Evolutionary conservation across 2,329 filamentous ascomycete genomes (phyloP), one percentile per base, ranked within the genome.

Genomic region (Cercospora janseana): DNA sequence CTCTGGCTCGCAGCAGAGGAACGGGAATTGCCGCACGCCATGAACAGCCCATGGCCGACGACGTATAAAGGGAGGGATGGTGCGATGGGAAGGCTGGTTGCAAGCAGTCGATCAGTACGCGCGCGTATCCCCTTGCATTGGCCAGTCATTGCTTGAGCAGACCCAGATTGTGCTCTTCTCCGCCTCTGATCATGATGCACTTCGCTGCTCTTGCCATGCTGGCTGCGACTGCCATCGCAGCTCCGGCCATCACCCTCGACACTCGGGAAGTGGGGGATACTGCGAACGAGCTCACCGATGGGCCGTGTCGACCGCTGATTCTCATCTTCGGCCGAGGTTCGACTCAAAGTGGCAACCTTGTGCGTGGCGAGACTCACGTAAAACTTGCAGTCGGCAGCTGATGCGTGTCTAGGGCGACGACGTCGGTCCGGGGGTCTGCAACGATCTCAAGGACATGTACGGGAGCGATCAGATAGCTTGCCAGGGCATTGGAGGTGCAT

Each of bases 241-340:
- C 42, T 34, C 42, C 42, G 4, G 34, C 42, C 10, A 29, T 21
- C 16, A 34, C 34, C 18, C 42, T 45, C 13, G 42, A 45, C 28
- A 20, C 42, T 32, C 42, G 42, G 2, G 28, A 45, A 20, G 34
- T 38, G 4, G 42, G 42, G 12, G 28, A 35, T 20, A 50, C 38
- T 23, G 31, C 40, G 18, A 57, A 57, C 29, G 53, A 61, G 32
- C 45, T 60, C 37, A 34, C 24, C 27, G 42, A 55, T 20, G 63
- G 62, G 12, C 59, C 46, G 34, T 77, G 75, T 65, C 72, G 71
- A 32, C 58, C 66, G 20, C 70, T 78, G 56, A 80, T 77, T 6
- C 65, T 81, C 46, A 74, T 81, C 58, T 80, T 78, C 55, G 79
- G 78, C 13, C 74, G 79, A 13, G 79, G 79, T 6, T 80, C 78